phyloP scores from a whole-genome alignment of 805 yeast species.

The Schwanniomyces pseudopolymorphus region DNA sequence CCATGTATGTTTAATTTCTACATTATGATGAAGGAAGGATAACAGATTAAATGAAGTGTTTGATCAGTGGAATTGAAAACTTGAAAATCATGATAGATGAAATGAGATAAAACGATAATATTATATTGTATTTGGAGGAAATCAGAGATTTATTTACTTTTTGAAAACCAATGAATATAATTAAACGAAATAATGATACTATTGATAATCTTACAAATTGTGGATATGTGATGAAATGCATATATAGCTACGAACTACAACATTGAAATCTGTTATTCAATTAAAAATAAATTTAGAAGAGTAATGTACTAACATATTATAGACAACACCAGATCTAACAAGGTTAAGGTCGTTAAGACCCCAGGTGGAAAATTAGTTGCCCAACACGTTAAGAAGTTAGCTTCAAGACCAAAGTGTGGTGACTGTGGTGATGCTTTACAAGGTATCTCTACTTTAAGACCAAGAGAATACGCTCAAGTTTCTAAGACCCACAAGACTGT shows the following conservation, averaged over 20 bases:
- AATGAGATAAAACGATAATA: too few species aligned
- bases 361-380: slow-evolving; percentile 99
- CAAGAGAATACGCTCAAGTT: slow-evolving; percentile 94
- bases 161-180: too few species aligned
- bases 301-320: neutral
- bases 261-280: neutral
- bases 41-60: neutral
- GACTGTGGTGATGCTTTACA: slow-evolving; percentile 80
- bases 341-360: slow-evolving; percentile 99
- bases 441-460: slow-evolving; percentile 94
- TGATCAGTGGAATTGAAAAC: neutral
- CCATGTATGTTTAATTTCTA: slow-evolving; percentile 47
- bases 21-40: neutral
- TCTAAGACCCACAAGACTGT: slow-evolving; percentile 98
- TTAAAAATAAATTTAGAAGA: too few species aligned
- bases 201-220: too few species aligned
- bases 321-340: slow-evolving; percentile 98
- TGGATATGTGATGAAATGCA: too few species aligned
- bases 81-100: neutral
- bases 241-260: neutral
- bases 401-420: slow-evolving; percentile 86
- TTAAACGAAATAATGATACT: too few species aligned
- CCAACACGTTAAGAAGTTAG: slow-evolving; percentile 93
- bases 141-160: neutral
- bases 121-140: neutral